A percentile compares a stretch with the other conserved stretches of the same genome.
Conservation (phyloP, 2,329 filamentous ascomycete genomes). For the Ophiostoma australiae region DNA sequence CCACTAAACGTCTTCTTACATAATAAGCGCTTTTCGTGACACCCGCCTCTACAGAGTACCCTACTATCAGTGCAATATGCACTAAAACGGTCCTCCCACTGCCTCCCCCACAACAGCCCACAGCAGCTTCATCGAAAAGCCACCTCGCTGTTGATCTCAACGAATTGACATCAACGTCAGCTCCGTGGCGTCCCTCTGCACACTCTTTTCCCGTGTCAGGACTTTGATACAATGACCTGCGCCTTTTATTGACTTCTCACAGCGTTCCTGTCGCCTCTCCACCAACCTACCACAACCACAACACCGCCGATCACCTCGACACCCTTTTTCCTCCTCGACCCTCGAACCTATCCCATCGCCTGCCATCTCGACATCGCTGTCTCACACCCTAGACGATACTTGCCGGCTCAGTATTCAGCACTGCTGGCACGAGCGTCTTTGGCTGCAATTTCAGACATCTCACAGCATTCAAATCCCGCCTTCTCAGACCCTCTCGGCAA, state of each 20-base stretch:
- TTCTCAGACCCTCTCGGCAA: slow-evolving; percentile 1
- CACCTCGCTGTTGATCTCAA: background rate
- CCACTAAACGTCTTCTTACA: background rate
- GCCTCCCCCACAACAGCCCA: slow-evolving; percentile 2
- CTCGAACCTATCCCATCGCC: background rate
- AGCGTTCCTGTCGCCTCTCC: background rate
- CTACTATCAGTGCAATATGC: slow-evolving; percentile 9
- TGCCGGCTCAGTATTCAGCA: background rate
- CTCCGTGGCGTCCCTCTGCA: background rate
- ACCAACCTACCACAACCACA: background rate
- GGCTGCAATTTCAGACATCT: background rate
- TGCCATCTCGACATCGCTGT: background rate
- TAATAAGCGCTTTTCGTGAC: background rate
- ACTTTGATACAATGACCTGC: background rate
- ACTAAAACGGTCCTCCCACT: slow-evolving; percentile 4
- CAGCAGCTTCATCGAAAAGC: background rate
- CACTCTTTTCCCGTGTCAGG: background rate
- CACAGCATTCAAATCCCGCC: background rate
- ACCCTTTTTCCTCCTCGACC: background rate
- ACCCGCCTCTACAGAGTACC: background rate
- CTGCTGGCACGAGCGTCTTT: background rate
- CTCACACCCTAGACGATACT: background rate
- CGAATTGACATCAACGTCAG: background rate
- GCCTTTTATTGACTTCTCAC: background rate
- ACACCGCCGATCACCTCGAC: background rate